These are phyloP conservation scores for Salix caprea DNA, from an alignment of 345 rosid species.

Conservation along the genomic window DNA sequence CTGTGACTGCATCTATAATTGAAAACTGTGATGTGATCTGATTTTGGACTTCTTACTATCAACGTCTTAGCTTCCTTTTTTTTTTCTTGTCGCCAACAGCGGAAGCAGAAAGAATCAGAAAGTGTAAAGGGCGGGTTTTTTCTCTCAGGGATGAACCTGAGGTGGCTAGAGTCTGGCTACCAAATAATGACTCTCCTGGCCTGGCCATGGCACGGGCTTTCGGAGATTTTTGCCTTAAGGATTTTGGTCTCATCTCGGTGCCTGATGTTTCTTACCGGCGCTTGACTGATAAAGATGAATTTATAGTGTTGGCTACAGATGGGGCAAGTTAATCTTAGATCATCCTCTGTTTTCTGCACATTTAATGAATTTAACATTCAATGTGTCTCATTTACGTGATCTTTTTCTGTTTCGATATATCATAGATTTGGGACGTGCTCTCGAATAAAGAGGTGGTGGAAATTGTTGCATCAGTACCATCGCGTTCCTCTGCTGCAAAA, in stretches of 20 bases:
- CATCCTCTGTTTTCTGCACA: not conserved
- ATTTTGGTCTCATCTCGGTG: constrained; percentile 92
- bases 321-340: constrained; percentile 50
- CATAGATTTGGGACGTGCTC: constrained; percentile 94
- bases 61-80: not conserved
- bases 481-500: constrained; percentile 71
- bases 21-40: not conserved
- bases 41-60: not conserved
- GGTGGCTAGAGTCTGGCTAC: constrained; percentile 95
- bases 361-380: not conserved
- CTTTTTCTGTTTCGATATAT: not conserved
- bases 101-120: constrained; percentile 92
- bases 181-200: constrained; percentile 89
- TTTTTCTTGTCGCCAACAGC: constrained; percentile 36
- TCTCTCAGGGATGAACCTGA: constrained; percentile 96
- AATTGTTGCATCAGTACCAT: constrained; percentile 66
- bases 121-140: constrained; percentile 85
- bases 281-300: constrained; percentile 72
- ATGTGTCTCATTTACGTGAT: not conserved
- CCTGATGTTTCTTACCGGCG: constrained; percentile 72
- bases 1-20: not conserved
- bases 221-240: constrained; percentile 97
- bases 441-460: constrained; percentile 82
- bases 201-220: constrained; percentile 99
- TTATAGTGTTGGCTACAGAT: constrained; percentile 91